Evolutionary conservation across 495 filamentous ascomycete genomes (phyloP), one percentile per base, ranked within the genome.

Genomic region (Glarea lozoyensis): DNA sequence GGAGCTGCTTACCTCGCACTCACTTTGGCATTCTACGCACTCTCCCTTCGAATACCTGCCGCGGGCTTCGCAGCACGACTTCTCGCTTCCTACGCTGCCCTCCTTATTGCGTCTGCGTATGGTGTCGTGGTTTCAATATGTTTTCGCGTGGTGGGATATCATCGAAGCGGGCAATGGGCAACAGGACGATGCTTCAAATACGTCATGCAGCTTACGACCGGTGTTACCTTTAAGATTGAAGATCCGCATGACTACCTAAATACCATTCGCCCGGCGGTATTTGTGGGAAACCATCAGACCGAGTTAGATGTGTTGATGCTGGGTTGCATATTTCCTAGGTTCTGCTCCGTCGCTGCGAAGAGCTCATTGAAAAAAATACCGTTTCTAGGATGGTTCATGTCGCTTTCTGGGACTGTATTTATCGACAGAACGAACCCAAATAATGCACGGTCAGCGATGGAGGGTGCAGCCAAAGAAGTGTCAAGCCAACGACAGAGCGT

Each of bases 361-460:
- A 79, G 82, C 55, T 82, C 77, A 25, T 66, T 99, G 50, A 81
- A 79, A 52, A 75, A 72, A 33, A 61, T 80, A n/a, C 92, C 92
- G 1, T 81, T 99, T 58, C 68, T 99, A 32, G 92, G 92, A 39
- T 94, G 88, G 90, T 99, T 93, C 66, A 97, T 98, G 93, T 54
- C 77, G 27, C 70, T 97, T 16, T 85, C 79, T 30, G 86, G 88
- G 38, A 85, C 86, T 45, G 82, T 99, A 33, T 99, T 97, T 62
- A 93, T 99, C 65, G 86, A 99, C 57, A 82, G 92, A 52, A 70
- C 73, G 37, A 93, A 94, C 56, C 77, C 78, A 24, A 68, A 78
- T 45, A 82, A 80, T 32, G 88, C 92, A n/a, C 72, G 88, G 44
- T 74, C 80, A 45, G 88, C 87, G 2, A 95, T 99, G 69, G 75